These are phyloP conservation scores for Schrenkiella parvula DNA, from an alignment of 345 rosid species.

Conservation along the genomic window DNA sequence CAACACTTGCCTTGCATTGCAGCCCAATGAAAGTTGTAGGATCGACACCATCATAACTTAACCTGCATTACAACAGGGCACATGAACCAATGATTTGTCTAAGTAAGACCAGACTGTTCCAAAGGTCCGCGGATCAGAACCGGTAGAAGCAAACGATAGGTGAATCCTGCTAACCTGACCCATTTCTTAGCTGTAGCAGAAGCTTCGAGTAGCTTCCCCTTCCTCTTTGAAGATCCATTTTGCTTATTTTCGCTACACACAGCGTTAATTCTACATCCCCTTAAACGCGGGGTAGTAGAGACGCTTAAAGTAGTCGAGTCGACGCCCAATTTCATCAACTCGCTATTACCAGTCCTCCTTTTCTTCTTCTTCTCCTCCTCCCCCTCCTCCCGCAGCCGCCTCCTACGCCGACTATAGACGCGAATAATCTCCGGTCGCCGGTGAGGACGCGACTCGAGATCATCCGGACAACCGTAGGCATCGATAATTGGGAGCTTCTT, in stretches of 20 bases:
- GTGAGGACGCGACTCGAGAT: not conserved
- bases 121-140: not conserved
- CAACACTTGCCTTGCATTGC: slow-evolving; percentile 80
- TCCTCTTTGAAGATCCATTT: slow-evolving; percentile 34
- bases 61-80: slow-evolving; percentile 38
- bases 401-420: slow-evolving; percentile 61
- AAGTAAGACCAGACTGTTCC: not conserved
- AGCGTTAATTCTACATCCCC: slow-evolving; percentile 51
- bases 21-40: slow-evolving; percentile 65
- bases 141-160: not conserved
- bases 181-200: slow-evolving; percentile 57
- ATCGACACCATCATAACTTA: slow-evolving; percentile 68
- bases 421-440: slow-evolving; percentile 40
- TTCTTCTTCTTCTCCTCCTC: slow-evolving; percentile 28
- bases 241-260: slow-evolving; percentile 24
- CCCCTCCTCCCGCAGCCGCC: slow-evolving; percentile 10
- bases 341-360: slow-evolving; percentile 51
- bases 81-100: not conserved
- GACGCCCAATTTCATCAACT: slow-evolving; percentile 66
- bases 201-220: slow-evolving; percentile 27
- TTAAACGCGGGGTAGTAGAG: slow-evolving; percentile 47
- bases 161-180: slow-evolving; percentile 61
- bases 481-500: slow-evolving; percentile 38
- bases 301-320: slow-evolving; percentile 42
- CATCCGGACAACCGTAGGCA: not conserved